Evolutionary conservation across 192 early-diverging fungal genomes (phyloP).

Genomic region (Podila minutissima): DNA sequence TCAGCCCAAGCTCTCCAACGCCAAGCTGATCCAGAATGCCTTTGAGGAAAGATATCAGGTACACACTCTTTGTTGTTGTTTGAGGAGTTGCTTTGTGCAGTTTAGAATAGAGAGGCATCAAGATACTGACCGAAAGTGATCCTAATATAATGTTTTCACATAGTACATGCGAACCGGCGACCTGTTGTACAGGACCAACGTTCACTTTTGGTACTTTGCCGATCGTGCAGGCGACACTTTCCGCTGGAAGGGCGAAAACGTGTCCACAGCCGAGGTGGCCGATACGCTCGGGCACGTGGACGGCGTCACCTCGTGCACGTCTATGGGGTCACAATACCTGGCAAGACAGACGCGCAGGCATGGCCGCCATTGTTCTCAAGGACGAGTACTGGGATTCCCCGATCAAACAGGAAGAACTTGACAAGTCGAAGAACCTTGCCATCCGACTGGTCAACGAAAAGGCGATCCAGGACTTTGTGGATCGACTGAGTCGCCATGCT

Average conservation of each 20-base stretch:
- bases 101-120: no score
- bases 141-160: no score
- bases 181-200: conserved; percentile 57
- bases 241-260: conserved; percentile 75
- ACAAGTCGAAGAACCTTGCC: not conserved
- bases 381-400: conserved; percentile 47
- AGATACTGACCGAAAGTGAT: no score
- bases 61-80: no score
- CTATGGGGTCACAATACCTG: conserved; percentile 68
- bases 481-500: conserved; percentile 45
- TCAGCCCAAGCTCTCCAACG: conserved; percentile 55
- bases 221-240: conserved; percentile 79
- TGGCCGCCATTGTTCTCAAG: conserved; percentile 68
- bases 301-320: conserved; percentile 66
- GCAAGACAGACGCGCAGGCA: conserved; percentile 71
- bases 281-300: conserved; percentile 63
- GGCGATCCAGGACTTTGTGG: conserved; percentile 25
- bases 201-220: conserved; percentile 70
- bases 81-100: no score
- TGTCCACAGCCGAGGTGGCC: conserved; percentile 67
- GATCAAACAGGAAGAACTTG: not conserved
- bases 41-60: conserved; percentile 65
- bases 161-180: conserved; percentile 68
- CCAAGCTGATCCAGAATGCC: conserved; percentile 64
- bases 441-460: not conserved